Conservation (phyloP, 495 filamentous ascomycete species). For the Pyrenopolyporus hunteri region DNA sequence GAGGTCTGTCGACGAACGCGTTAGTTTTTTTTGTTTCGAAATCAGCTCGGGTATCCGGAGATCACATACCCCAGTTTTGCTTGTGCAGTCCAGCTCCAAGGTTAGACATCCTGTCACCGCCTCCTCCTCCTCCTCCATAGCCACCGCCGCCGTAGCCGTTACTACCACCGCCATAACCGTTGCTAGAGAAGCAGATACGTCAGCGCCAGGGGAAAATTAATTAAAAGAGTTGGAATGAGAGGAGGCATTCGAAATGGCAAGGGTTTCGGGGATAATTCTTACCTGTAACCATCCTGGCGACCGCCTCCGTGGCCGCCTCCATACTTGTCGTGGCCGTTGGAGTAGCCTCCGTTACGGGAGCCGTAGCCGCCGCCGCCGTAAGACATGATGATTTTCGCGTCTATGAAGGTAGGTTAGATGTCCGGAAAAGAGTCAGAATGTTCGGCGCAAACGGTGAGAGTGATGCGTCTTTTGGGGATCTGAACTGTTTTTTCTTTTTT, state of each 20-base stretch:
- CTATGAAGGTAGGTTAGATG: not conserved
- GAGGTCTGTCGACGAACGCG: conserved; percentile 63
- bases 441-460: conserved; percentile 37
- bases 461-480: not conserved
- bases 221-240: not conserved
- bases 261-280: conserved; percentile 16
- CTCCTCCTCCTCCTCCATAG: conserved; percentile 59
- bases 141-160: conserved; percentile 55
- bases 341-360: conserved; percentile 56
- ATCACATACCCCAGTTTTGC: conserved; percentile 80
- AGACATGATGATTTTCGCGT: conserved; percentile 59
- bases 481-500: conserved; percentile 25
- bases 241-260: not conserved
- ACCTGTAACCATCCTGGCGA: conserved; percentile 45
- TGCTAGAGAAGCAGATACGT: conserved; percentile 38
- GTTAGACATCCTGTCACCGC: conserved; percentile 88
- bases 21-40: conserved; percentile 16
- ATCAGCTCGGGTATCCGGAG: not conserved
- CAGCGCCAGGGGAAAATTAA: conserved; percentile 6
- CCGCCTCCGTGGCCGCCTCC: conserved; percentile 40
- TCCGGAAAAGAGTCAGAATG: conserved; percentile 7
- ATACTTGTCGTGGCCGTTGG: conserved; percentile 54
- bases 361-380: conserved; percentile 74
- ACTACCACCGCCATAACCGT: conserved; percentile 47
- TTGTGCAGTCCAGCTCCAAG: conserved; percentile 85